Base-by-base conservation (phyloP, 495 filamentous ascomycete species). In the Penicillium coprophilum region DNA sequence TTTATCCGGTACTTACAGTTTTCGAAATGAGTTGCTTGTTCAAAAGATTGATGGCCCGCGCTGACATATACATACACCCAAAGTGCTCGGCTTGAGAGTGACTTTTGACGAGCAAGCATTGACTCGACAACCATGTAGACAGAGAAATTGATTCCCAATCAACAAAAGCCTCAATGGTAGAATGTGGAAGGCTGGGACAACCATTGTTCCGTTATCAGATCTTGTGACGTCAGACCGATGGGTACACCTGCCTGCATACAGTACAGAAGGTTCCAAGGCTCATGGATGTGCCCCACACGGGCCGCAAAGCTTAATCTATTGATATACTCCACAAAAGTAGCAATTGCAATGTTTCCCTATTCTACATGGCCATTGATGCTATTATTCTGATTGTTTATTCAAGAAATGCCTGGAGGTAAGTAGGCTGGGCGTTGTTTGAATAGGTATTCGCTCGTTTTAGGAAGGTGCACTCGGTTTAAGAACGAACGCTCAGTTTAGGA, bases 301-400 rank as follows among this genome's bases (percentile, higher is more conserved):
- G 51, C 57, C 57, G 52, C 43, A 50, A 59, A 59, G 38, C 57
- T 59, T 59, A 56, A 46, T 7, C 19, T 21, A 40, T 39, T 27
- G 49, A 51, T 27, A 24, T 50, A n/a, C 30, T 50, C 47, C 47
- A 50, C 47, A 24, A 21, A 36, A 34, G 15, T 9, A 8, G 12
- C 23, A 30, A 51, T 40, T 13, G 13, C 6, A 11, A 41, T 41
- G 20, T 34, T 23, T 21, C 19, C 5, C 9, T n/a, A n/a, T 40
- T 27, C 40, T 8, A 8, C 3, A 21, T 10, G 41, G 4, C 11
- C 2, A 43, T 44, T 50, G 48, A 34, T 27, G 12, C 1, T 21
- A 38, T 17, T 34, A n/a, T 24, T 23, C 1, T 34, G 11, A 7
- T 20, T 17, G 1, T 28, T 28, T 28, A 27, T 10, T 47, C 20